Evolutionary conservation across 169 alveolate genomes (phyloP).

Genomic region (Plasmodium berghei): DNA sequence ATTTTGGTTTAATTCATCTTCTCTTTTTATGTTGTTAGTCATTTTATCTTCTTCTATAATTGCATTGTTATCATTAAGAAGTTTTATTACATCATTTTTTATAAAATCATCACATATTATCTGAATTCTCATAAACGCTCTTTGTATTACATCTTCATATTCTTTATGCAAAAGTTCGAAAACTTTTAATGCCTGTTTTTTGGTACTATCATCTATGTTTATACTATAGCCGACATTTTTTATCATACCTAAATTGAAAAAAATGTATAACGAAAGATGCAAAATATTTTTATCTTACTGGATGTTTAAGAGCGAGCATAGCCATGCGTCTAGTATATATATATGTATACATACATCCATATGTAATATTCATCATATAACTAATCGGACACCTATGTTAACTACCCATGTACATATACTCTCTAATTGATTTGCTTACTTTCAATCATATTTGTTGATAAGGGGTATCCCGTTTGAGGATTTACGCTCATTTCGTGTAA

Average conservation of each 20-base stretch:
- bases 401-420: not conserved
- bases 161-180: conserved; percentile 84
- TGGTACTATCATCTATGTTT: conserved; percentile 86
- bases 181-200: conserved; percentile 89
- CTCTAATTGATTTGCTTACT: conserved; percentile 28
- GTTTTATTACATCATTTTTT: conserved; percentile 74
- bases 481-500: conserved; percentile 88
- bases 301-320: not conserved
- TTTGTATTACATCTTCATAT: conserved; percentile 86
- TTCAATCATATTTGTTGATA: conserved; percentile 89
- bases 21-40: conserved; percentile 35
- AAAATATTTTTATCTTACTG: not conserved
- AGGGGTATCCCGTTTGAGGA: conserved; percentile 90
- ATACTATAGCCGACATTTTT: conserved; percentile 85
- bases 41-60: conserved; percentile 79
- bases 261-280: not conserved
- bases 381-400: not conserved
- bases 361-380: not conserved
- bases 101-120: conserved; percentile 75
- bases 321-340: not conserved
- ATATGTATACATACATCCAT: conserved; percentile 6
- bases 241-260: conserved; percentile 45
- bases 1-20: conserved; percentile 12
- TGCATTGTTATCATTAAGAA: conserved; percentile 68
- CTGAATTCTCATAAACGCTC: conserved; percentile 87